These are phyloP conservation scores for Cytospora leucostoma DNA, from an alignment of 2,329 filamentous ascomycete genomes.

Conservation along the genomic window DNA sequence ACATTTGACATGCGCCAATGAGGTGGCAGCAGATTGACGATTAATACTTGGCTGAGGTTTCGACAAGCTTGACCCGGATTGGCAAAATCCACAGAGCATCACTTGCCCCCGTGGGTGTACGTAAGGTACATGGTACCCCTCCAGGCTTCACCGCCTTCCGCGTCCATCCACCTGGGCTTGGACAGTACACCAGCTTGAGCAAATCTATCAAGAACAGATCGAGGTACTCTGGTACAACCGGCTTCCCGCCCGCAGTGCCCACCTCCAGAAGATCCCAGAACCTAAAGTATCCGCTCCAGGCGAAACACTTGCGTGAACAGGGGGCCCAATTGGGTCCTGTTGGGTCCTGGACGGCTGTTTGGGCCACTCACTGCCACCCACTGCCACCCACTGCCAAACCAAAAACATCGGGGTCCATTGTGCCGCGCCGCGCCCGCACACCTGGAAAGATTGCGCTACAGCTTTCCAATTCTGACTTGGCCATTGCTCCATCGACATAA, in stretches of 20 bases:
- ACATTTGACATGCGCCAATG: not conserved
- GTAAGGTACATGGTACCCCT: not conserved
- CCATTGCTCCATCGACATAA: not conserved
- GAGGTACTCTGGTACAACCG: not conserved
- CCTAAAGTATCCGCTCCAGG: not conserved
- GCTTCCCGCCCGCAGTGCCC: not conserved
- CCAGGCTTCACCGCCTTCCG: not conserved
- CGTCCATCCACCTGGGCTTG: not conserved
- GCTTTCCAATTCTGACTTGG: constrained; percentile 1
- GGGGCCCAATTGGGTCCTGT: not conserved
- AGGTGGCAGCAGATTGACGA: not conserved
- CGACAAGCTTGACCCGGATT: not conserved
- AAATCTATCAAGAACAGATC: not conserved
- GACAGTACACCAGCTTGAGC: not conserved
- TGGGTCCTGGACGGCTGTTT: not conserved
- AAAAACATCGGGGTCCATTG: not conserved
- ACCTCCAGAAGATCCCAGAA: not conserved
- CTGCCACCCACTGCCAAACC: no score
- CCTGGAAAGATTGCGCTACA: not conserved
- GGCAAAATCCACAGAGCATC: not conserved
- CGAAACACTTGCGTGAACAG: not conserved
- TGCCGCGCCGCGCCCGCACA: not conserved
- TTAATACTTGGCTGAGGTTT: not conserved
- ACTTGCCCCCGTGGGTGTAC: not conserved
- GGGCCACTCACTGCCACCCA: not conserved